Conservation (phyloP, 2,329 filamentous ascomycete species). For the Dactylellina parvicollis region DNA sequence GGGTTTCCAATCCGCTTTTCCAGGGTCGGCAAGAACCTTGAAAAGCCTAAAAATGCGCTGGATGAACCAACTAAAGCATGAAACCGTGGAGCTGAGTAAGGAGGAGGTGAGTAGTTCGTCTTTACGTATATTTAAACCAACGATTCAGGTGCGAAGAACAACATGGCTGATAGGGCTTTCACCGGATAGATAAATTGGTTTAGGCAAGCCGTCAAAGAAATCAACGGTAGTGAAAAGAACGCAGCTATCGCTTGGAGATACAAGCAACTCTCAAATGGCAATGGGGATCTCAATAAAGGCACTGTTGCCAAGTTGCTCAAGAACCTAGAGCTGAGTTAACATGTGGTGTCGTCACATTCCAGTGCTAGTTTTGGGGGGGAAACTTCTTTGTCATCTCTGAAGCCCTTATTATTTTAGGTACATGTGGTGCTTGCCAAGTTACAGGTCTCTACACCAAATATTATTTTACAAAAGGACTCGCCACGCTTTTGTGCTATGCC, state of each 20-base stretch:
- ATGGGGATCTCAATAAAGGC: constrained; percentile 16
- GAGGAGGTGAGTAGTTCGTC: constrained; percentile 24
- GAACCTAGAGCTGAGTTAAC: not conserved
- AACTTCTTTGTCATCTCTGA: too few species aligned
- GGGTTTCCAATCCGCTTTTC: constrained; percentile 17
- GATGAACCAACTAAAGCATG: constrained; percentile 13
- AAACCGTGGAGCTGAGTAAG: constrained; percentile 18
- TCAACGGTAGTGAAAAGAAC: constrained; percentile 29
- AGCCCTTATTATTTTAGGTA: too few species aligned
- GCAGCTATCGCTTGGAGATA: constrained; percentile 49
- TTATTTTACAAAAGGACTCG: not conserved
- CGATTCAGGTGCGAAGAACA: too few species aligned
- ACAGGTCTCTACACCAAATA: not conserved
- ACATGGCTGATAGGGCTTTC: too few species aligned
- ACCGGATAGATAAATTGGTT: constrained; percentile 10
- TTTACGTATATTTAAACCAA: too few species aligned
- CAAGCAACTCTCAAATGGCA: constrained; percentile 20
- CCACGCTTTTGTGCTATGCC: not conserved
- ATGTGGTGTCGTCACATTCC: too few species aligned
- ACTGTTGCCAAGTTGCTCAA: constrained; percentile 37
- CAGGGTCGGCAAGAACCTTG: not conserved
- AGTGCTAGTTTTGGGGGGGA: too few species aligned
- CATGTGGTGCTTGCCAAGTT: too few species aligned
- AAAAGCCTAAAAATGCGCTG: constrained; percentile 16
- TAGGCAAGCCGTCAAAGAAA: constrained; percentile 43